Percentiles rank a stretch among this genome's conserved stretches.
phyloP scores from a whole-genome alignment of 768 basidiomycete species.

The Calocera viscosa region DNA sequence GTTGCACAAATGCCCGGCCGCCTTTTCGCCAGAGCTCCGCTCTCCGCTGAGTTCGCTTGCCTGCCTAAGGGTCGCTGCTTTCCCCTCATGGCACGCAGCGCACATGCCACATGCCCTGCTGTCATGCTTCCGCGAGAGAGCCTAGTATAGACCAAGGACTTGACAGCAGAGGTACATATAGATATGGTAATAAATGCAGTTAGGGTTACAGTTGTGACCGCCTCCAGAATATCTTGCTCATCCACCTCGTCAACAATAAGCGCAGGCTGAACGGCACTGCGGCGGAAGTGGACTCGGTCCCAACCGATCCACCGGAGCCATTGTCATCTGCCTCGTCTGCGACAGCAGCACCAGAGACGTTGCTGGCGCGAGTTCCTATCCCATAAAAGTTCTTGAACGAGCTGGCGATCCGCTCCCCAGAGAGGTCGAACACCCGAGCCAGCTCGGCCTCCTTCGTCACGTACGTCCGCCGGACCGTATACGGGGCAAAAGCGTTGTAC shows the following conservation, averaged over 20 bases:
- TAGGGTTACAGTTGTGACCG: too few relatives aligned
- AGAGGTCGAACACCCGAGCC: constrained; percentile 38
- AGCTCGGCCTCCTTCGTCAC: constrained; percentile 49
- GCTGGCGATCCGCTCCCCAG: constrained; percentile 40
- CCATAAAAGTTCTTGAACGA: constrained; percentile 28
- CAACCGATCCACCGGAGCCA: not conserved
- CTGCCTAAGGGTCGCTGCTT: too few relatives aligned
- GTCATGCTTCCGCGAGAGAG: too few relatives aligned
- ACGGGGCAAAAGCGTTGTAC: constrained; percentile 71
- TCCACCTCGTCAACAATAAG: not conserved
- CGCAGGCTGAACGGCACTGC: not conserved
- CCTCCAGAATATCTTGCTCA: not conserved
- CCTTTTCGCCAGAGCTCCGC: too few relatives aligned
- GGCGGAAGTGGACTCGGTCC: not conserved
- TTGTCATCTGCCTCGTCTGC: not conserved
- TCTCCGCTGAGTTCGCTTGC: too few relatives aligned
- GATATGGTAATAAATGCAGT: too few relatives aligned
- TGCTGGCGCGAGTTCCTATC: not conserved
- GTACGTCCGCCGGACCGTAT: constrained; percentile 55
- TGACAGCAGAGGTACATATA: too few relatives aligned
- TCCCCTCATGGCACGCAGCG: too few relatives aligned
- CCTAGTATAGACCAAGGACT: too few relatives aligned
- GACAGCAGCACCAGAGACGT: not conserved
- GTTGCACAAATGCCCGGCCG: not conserved
- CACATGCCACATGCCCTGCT: too few relatives aligned